These are phyloP conservation scores for Phytophthora syringae DNA, from an alignment of 352 stramenopile genomes.

Conservation along the genomic window DNA sequence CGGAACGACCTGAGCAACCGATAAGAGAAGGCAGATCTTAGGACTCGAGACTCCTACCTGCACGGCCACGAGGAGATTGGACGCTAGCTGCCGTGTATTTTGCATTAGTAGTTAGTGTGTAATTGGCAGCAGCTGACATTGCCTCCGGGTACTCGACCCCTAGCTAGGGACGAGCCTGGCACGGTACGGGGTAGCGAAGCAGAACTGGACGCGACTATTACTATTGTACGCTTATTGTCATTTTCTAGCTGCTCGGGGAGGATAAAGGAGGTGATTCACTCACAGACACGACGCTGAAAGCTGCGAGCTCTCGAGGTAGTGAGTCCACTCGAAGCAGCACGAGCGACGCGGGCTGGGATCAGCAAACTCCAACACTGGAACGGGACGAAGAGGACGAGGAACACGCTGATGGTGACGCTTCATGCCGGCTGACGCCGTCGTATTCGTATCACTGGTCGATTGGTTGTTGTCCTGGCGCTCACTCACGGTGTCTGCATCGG, in stretches of 20 bases:
- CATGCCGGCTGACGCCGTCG: too few species aligned
- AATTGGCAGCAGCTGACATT: too few species aligned
- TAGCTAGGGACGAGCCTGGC: neutral
- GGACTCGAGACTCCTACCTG: too few species aligned
- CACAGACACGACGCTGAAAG: constrained; percentile 32
- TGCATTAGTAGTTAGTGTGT: too few species aligned
- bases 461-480: too few species aligned
- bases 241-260: constrained; percentile 37
- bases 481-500: too few species aligned
- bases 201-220: neutral
- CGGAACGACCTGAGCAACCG: too few species aligned
- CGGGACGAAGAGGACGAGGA: neutral
- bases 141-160: neutral
- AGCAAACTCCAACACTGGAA: constrained; percentile 47
- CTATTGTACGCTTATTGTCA: neutral
- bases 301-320: constrained; percentile 8
- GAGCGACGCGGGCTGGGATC: constrained; percentile 60
- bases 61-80: too few species aligned
- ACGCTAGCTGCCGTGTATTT: too few species aligned
- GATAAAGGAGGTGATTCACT: constrained; percentile 22
- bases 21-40: too few species aligned
- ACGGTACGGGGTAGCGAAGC: neutral
- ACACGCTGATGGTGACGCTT: constrained; percentile 1
- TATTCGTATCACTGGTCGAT: too few species aligned
- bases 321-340: constrained; percentile 27